phyloP scores from a whole-genome alignment of 305 asterid species.

The Caryopteris hybrid region DNA sequence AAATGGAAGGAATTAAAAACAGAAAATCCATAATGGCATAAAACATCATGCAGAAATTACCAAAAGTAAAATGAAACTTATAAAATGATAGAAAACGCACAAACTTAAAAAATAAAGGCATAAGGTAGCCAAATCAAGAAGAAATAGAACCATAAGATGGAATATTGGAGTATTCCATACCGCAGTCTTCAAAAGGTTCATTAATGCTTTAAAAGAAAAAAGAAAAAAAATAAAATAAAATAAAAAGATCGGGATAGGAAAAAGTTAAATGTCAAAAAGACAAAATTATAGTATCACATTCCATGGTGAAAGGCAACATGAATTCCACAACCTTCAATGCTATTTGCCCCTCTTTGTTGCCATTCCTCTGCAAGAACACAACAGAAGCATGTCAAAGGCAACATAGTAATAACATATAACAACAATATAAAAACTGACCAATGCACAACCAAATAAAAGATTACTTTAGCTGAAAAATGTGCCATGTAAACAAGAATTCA shows the following conservation, averaged over 20 bases:
- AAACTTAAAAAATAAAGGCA: constrained; percentile 9
- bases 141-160: constrained; percentile 8
- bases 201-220: constrained; percentile 5
- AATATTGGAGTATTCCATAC: neutral
- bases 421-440: neutral
- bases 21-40: neutral
- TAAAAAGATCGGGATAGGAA: constrained; percentile 7
- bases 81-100: constrained; percentile 3
- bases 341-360: constrained; percentile 16
- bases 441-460: neutral
- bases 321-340: constrained; percentile 17
- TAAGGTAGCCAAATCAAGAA: constrained; percentile 16
- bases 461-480: neutral
- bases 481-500: neutral
- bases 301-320: neutral
- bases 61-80: constrained; percentile 3
- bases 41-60: neutral
- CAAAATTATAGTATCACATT: constrained; percentile 5
- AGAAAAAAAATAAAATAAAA: neutral
- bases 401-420: neutral
- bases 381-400: constrained; percentile 17
- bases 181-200: constrained; percentile 9
- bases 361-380: constrained; percentile 36
- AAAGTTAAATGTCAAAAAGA: constrained; percentile 11
- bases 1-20: constrained; percentile 9